Base-by-base conservation (phyloP, 805 yeast genomes). In the Torulaspora maleeae region DNA sequence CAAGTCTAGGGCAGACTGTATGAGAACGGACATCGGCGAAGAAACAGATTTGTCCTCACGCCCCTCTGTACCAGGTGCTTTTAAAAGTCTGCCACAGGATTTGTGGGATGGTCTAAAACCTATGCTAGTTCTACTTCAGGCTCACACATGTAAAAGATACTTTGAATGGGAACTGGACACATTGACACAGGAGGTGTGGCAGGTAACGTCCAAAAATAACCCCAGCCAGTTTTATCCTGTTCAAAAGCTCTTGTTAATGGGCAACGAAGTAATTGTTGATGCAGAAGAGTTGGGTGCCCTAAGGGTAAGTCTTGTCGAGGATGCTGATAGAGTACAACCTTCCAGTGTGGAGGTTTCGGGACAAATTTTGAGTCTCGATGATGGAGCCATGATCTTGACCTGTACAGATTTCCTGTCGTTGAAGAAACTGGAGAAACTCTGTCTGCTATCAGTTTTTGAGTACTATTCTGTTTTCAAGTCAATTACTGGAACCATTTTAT, bases 401-500 rank as follows among this genome's bases (percentile, higher is more conserved):
- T 50, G 54, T 24, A 45, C 35, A 20, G 34, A 40, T 22, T 17
- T 24, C 16, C 36, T 29, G 3, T 29, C 36, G n/a, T 22, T 40
- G 13, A 43, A 42, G 17, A 28, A 19, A 22, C 45, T 49, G 13
- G 45, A 24, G 42, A 51, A 43, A 44, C 48, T 44, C 10, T 53
- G 47, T 28, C 54, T 38, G 16, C 47, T 56, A 16, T 46, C 60
- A 11, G 45, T 59, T 20, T 62, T 62, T 30, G 67, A 62, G 44
- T 51, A 52, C 41, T 38, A 51, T 24, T 53, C 65, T 4, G 40
- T 58, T 17, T 56, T 42, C 45, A 62, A 62, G 39, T 47, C 64
- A 3, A 36, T 60, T 27, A 62, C 67, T 4, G 67, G 60, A 4
- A 51, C 61, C 2, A 37, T 62, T 3, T 55, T 61, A n/a, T 56